Percentiles rank a stretch among this genome's conserved stretches.
Conservation (phyloP, 2,329 filamentous ascomycete species). For the Colletotrichum filicis region DNA sequence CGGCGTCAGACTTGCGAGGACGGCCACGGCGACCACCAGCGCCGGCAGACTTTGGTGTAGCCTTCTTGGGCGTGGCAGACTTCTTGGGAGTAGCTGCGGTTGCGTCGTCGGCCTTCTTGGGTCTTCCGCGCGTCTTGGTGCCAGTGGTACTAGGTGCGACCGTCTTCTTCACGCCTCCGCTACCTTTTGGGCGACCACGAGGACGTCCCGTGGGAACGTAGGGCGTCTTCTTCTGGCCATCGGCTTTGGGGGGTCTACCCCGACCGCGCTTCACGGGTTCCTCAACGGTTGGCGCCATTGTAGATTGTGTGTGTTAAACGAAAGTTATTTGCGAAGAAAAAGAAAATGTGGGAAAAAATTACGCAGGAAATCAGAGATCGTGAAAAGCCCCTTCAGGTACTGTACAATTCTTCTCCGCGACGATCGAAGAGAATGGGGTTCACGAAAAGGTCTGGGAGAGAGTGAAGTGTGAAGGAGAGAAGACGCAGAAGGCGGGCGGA, state of each 20-base stretch:
- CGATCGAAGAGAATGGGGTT: not conserved
- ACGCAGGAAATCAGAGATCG: not conserved
- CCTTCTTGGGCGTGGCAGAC: conserved; percentile 25
- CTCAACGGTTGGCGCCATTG: conserved; percentile 36
- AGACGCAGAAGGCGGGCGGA: not conserved
- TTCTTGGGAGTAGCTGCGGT: not conserved
- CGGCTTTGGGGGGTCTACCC: conserved; percentile 52
- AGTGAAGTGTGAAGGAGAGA: not conserved
- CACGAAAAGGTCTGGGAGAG: not conserved
- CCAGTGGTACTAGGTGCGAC: conserved; percentile 30
- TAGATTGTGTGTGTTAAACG: not conserved
- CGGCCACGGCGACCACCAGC: conserved; percentile 43
- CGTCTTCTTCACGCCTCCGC: conserved; percentile 44
- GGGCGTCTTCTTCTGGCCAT: conserved; percentile 48
- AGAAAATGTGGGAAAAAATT: conserved; percentile 1
- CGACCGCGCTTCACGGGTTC: conserved; percentile 47
- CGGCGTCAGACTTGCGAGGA: conserved; percentile 44
- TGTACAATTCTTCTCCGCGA: not conserved
- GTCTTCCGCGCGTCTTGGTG: conserved; percentile 43
- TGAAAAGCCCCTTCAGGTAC: not conserved
- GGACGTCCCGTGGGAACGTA: conserved; percentile 55
- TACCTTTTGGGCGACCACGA: conserved; percentile 59
- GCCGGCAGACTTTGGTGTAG: conserved; percentile 8
- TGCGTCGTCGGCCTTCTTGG: conserved; percentile 41
- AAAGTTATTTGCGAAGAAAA: not conserved